Base-by-base conservation (phyloP, 225 moss, liverwort and hornwort species). In the Sphagnum contortum region DNA sequence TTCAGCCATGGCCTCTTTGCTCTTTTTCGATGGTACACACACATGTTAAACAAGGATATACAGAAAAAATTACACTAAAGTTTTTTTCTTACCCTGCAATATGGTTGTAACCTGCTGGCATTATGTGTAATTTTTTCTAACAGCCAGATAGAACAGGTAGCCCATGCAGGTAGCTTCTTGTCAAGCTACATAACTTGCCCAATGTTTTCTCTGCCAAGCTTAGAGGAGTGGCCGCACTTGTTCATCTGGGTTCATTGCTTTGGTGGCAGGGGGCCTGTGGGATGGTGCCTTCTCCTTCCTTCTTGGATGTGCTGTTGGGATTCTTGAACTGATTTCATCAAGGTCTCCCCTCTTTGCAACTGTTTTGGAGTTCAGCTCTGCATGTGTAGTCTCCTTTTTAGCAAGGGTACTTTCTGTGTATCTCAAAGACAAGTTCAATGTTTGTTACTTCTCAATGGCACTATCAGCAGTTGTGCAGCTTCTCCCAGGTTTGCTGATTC, bases 361-460 rank as follows among this genome's bases (percentile, higher is more conserved):
- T 69, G 84, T 92, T 55, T 60, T 81, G 58, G 91, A 90, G 70
- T 92, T 95, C 62, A 12, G 60, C 13, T 74, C 83, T 62, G 88
- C 95, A n/a, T 45, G 81, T 7, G 76, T 75, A 45, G 82, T 95
- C 66, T 84, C 95, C 47, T 75, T 90, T 50, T 72, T 63, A 47
- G 81, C 88, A 13, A 79, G 79, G 63, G 67, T 86, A 10, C 71
- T 81, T 56, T 64, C 72, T 4, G 49, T 83, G 64, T 82, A 77
- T 52, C 76, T 95, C 57, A 60, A 55, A 4, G 6, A 49, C n/a
- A 48, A 46, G 47, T 73, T 83, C 47, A 64, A 57, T 4, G 59
- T 95, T 12, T 95, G 95, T 67, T 92, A 90, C 74, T 74, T 88
- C 44, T 69, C 95, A 6, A 72, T 95, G 75, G 88, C 91, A 12